phyloP scores from a whole-genome alignment of 2,329 filamentous ascomycete genomes.

The Gnomoniopsis smithogilvyi region DNA sequence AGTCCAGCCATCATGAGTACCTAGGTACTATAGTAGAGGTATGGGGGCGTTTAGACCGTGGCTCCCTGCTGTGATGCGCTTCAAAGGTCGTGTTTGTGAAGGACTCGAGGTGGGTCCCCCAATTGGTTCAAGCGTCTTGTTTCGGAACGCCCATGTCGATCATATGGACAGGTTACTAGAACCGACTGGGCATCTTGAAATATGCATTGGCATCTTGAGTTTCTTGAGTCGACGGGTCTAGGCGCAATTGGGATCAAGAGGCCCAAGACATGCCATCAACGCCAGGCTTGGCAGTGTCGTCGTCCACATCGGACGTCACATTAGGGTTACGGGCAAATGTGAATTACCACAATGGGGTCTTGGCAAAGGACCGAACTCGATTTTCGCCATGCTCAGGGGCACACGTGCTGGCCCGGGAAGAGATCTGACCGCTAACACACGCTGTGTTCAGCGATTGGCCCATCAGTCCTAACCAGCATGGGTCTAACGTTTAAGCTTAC shows the following conservation, averaged over 20 bases:
- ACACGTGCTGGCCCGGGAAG: neutral
- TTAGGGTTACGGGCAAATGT: neutral
- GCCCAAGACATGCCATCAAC: conserved; percentile 1
- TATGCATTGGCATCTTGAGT: conserved; percentile 1
- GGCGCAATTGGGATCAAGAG: neutral
- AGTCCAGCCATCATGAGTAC: no score
- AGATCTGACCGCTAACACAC: neutral
- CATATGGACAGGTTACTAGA: neutral
- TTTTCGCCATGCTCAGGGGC: neutral
- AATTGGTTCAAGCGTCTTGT: neutral
- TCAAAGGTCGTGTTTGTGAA: neutral
- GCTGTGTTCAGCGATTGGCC: conserved; percentile 4
- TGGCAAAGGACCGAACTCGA: no score
- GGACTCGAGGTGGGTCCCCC: neutral
- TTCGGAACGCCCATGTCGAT: conserved; percentile 3
- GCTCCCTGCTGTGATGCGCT: neutral
- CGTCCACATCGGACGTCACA: conserved; percentile 6
- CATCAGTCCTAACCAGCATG: neutral
- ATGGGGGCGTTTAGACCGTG: neutral
- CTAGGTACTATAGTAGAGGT: no score
- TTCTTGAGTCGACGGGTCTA: conserved; percentile 5
- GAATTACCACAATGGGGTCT: neutral
- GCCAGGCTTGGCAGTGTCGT: neutral
- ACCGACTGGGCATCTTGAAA: neutral
- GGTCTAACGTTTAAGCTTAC: neutral